These are phyloP conservation scores for Nicotiana tabacum DNA, from an alignment of 257 asterid genomes.

Conservation along the genomic window DNA sequence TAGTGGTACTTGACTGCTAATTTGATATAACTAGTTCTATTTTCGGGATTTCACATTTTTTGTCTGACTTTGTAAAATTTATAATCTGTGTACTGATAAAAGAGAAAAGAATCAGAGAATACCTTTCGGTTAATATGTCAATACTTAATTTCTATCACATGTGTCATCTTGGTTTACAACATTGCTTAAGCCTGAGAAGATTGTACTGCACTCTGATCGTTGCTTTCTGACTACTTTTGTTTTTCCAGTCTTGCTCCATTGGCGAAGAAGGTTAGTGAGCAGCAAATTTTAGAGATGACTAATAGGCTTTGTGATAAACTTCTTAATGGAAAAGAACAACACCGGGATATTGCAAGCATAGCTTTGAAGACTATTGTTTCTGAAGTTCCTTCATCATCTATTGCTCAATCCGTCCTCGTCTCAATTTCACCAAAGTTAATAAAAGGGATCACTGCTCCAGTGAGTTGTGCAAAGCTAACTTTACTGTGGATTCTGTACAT, in stretches of 20 bases:
- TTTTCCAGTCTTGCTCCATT: slow-evolving; percentile 65
- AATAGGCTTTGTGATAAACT: slow-evolving; percentile 91
- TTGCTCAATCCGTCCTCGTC: slow-evolving; percentile 68
- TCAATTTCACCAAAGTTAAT: slow-evolving; percentile 85
- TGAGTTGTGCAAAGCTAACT: slow-evolving; percentile 27
- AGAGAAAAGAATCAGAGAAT: background rate
- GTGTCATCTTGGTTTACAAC: background rate
- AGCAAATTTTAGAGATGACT: slow-evolving; percentile 81
- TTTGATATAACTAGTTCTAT: background rate
- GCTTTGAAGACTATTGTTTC: slow-evolving; percentile 95
- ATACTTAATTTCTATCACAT: slow-evolving; percentile 5
- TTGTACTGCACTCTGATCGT: slow-evolving; percentile 13
- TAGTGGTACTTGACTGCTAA: background rate
- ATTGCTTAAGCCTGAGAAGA: background rate
- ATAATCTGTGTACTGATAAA: background rate
- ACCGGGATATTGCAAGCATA: slow-evolving; percentile 93
- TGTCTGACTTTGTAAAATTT: background rate
- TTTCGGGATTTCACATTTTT: background rate
- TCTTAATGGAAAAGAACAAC: slow-evolving; percentile 88
- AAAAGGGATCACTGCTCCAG: slow-evolving; percentile 69
- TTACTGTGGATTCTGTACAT: background rate
- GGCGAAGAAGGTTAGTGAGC: slow-evolving; percentile 87
- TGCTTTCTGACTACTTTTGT: slow-evolving; percentile 17
- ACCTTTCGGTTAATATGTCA: background rate
- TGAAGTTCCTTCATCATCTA: slow-evolving; percentile 80